Conservation (phyloP, 139 green algal genomes). For the Volvox reticuliferus region DNA sequence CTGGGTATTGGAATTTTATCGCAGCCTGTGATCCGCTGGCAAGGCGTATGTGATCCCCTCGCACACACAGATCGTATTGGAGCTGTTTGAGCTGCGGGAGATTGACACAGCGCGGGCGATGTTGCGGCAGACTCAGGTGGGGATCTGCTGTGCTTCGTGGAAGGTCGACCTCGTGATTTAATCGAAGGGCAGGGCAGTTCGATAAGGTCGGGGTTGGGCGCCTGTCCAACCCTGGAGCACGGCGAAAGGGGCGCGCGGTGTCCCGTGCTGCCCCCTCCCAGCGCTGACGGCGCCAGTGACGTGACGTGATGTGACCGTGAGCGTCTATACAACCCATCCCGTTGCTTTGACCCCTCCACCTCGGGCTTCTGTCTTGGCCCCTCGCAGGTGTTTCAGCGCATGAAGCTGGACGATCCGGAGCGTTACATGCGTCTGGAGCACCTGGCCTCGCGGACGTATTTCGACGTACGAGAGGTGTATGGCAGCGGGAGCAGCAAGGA, state of each 20-base stretch:
- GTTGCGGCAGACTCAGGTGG: conserved; percentile 89
- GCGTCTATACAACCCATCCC: too few relatives aligned
- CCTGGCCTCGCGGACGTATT: conserved; percentile 81
- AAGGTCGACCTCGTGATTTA: too few relatives aligned
- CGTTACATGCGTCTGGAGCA: conserved; percentile 89
- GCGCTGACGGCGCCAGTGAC: too few relatives aligned
- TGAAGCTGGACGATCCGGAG: conserved; percentile 91
- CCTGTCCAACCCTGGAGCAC: too few relatives aligned
- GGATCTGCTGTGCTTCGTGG: background rate
- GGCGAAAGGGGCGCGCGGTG: too few relatives aligned
- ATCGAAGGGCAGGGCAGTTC: too few relatives aligned
- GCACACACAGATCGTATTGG: conserved; percentile 87
- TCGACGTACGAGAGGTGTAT: conserved; percentile 81
- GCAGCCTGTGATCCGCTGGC: too few relatives aligned
- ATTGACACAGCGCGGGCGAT: conserved; percentile 92
- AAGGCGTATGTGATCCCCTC: too few relatives aligned
- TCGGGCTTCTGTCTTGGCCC: background rate
- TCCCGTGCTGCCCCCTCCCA: too few relatives aligned
- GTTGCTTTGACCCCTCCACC: background rate
- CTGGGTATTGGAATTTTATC: too few relatives aligned
- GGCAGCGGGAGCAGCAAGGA: conserved; percentile 79
- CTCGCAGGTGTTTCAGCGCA: conserved; percentile 76
- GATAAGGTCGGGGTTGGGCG: too few relatives aligned
- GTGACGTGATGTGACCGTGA: too few relatives aligned
- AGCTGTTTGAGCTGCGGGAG: conserved; percentile 97